Conservation (phyloP, 441 rosid species). For the Biscutella laevigata region DNA sequence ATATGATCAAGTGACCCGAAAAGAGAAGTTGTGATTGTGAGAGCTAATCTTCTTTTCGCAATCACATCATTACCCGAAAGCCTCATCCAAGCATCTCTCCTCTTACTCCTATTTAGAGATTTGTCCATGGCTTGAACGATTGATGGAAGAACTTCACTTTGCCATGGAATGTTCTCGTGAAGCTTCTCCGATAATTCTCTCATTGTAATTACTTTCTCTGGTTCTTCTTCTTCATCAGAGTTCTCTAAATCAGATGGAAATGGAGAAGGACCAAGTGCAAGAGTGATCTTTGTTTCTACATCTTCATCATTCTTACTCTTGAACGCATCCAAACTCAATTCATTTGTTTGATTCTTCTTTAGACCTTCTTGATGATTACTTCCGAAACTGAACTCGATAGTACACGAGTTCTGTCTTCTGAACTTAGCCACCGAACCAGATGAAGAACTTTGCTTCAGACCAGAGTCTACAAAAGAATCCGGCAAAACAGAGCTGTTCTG, state of each 20-base stretch:
- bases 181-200: constrained; percentile 33
- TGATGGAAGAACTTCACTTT: constrained; percentile 45
- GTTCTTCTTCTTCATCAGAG: constrained; percentile 24
- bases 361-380: constrained; percentile 18
- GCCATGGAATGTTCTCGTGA: constrained; percentile 69
- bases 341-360: constrained; percentile 30
- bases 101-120: constrained; percentile 21
- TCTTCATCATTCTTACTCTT: constrained; percentile 38
- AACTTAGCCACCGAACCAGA: constrained; percentile 51
- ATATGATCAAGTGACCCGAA: constrained; percentile 46
- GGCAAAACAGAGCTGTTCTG: constrained; percentile 36
- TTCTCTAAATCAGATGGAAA: constrained; percentile 33
- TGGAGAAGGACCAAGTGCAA: constrained; percentile 54
- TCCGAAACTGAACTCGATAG: constrained; percentile 54
- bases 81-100: constrained; percentile 47
- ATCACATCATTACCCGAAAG: constrained; percentile 56
- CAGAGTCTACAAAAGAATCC: constrained; percentile 37
- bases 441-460: constrained; percentile 26
- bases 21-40: constrained; percentile 47
- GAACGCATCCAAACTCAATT: constrained; percentile 52
- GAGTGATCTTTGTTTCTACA: constrained; percentile 60
- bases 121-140: constrained; percentile 38
- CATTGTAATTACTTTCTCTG: constrained; percentile 5
- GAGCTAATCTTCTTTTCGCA: constrained; percentile 74
- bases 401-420: constrained; percentile 62